Percentiles rank a stretch among this genome's conserved stretches.
Conservation (phyloP, 257 asterid species). For the Fraxinus anomala region DNA sequence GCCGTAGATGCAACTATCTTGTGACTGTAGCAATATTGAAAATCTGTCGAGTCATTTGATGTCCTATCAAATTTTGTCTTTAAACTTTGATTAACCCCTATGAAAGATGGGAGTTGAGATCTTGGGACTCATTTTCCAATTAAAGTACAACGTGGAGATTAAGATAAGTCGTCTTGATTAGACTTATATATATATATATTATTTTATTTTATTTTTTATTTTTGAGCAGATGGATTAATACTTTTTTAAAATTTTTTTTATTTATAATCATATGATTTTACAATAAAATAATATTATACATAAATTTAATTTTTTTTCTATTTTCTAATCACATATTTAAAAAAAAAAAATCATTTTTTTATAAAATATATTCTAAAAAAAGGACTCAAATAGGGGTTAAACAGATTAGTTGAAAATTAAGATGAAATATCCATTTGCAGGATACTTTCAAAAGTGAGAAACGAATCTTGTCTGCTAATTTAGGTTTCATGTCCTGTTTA, state of each 20-base stretch:
- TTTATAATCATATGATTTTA: too few relatives aligned
- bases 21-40: neutral
- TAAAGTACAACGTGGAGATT: constrained; percentile 35
- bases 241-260: too few relatives aligned
- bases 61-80: constrained; percentile 30
- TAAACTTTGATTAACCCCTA: constrained; percentile 9
- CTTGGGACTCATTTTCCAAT: constrained; percentile 30
- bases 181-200: too few relatives aligned
- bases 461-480: neutral
- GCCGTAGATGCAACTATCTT: neutral
- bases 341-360: too few relatives aligned
- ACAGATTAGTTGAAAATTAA: neutral
- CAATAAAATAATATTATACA: too few relatives aligned
- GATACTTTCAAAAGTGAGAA: neutral
- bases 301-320: too few relatives aligned
- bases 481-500: neutral
- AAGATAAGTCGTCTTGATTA: constrained; percentile 38
- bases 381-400: too few relatives aligned
- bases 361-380: too few relatives aligned
- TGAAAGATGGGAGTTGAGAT: constrained; percentile 23
- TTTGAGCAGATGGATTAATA: too few relatives aligned
- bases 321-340: too few relatives aligned
- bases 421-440: too few relatives aligned
- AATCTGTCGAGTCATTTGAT: constrained; percentile 21
- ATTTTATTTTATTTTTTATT: too few relatives aligned